A percentile compares a stretch with the other conserved stretches of the same genome.
phyloP scores from a whole-genome alignment of 108 stramenopile species.

The Cyclotella sp. region DNA sequence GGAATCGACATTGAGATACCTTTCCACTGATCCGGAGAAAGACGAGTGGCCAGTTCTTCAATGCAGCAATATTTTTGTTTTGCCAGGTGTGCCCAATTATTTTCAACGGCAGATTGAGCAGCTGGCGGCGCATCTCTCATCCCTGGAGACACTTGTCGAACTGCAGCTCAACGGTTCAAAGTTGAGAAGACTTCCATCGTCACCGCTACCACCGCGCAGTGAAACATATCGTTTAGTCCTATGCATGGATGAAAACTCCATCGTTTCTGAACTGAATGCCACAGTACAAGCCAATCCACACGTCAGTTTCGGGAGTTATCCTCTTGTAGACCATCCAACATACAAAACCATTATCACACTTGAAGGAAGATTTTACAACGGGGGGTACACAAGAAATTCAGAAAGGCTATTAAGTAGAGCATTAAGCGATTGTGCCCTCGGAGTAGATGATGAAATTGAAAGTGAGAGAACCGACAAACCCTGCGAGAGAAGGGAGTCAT shows the following conservation, averaged over 20 bases:
- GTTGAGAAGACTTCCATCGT: conserved; percentile 13
- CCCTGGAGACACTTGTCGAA: conserved; percentile 6
- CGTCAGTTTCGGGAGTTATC: conserved; percentile 85
- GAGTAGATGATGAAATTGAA: conserved; percentile 7
- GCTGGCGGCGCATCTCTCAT: conserved; percentile 73
- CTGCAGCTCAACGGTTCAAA: not conserved
- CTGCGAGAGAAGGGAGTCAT: not conserved
- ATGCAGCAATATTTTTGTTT: conserved; percentile 92
- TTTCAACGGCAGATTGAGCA: conserved; percentile 86
- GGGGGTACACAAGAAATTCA: conserved; percentile 34
- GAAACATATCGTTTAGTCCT: conserved; percentile 71
- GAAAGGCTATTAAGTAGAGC: conserved; percentile 37
- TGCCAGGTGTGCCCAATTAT: conserved; percentile 93
- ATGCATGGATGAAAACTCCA: conserved; percentile 68
- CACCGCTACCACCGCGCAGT: conserved; percentile 44
- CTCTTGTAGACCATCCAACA: conserved; percentile 79
- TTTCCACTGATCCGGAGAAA: conserved; percentile 48
- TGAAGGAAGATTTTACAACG: conserved; percentile 63
- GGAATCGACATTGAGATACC: conserved; percentile 67
- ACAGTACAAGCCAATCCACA: conserved; percentile 71
- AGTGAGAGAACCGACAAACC: not conserved
- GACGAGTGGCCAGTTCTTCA: conserved; percentile 87
- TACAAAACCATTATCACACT: conserved; percentile 86
- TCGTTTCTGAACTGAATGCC: conserved; percentile 73
- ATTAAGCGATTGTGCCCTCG: not conserved